These are phyloP conservation scores for Gonapodya sp. DNA, from an alignment of 192 early-diverging fungal species.

Conservation along the genomic window DNA sequence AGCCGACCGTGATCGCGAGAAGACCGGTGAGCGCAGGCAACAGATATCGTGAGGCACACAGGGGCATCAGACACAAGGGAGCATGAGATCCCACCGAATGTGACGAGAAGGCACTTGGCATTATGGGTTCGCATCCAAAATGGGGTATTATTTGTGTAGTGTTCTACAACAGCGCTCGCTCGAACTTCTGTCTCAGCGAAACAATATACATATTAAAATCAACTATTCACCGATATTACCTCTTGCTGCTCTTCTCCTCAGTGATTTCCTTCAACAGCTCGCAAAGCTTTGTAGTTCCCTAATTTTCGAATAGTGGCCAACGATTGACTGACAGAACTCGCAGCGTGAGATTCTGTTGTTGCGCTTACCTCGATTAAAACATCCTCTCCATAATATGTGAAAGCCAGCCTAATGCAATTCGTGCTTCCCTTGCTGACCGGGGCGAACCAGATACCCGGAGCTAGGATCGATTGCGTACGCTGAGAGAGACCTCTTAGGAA, in stretches of 20 bases:
- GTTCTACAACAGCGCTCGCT: too few species aligned
- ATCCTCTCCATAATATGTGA: slow-evolving; percentile 1
- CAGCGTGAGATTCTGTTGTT: background rate
- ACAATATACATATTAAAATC: too few species aligned
- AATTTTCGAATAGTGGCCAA: background rate
- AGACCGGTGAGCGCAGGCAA: background rate
- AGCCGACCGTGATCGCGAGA: too few species aligned
- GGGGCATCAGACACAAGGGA: background rate
- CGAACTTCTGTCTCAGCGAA: too few species aligned
- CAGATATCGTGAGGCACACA: background rate
- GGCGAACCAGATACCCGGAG: background rate
- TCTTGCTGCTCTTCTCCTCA: background rate
- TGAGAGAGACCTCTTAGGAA: background rate
- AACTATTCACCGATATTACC: too few species aligned
- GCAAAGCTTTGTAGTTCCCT: too few species aligned
- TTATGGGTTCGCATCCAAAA: background rate
- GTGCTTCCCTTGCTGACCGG: background rate
- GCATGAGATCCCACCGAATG: background rate
- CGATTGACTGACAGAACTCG: too few species aligned
- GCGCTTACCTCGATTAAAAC: slow-evolving; percentile 1
- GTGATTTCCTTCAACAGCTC: too few species aligned
- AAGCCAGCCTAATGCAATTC: background rate
- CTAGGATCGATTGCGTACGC: background rate
- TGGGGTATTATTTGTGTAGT: too few species aligned
- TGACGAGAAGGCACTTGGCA: background rate